Conservation (phyloP, 164 flowering plant genomes). For the Cinnamomum chago region DNA sequence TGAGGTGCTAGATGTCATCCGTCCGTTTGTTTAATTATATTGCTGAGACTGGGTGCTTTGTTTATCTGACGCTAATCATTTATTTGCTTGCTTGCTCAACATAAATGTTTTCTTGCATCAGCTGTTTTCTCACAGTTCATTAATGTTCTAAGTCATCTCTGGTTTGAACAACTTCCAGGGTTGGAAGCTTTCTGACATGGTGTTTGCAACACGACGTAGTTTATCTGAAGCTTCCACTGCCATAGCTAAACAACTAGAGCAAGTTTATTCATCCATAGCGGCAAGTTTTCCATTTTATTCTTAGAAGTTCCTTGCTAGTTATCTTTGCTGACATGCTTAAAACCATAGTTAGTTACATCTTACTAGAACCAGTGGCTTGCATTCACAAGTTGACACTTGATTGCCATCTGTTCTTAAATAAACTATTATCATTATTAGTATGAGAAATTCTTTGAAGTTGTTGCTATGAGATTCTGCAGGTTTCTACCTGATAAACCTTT, state of each 20-base stretch:
- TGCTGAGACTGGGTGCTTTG: background rate
- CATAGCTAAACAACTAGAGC: constrained; percentile 70
- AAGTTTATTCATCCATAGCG: constrained; percentile 60
- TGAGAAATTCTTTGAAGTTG: too few species aligned
- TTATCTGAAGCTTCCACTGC: constrained; percentile 65
- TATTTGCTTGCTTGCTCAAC: background rate
- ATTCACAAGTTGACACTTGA: background rate
- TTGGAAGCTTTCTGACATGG: constrained; percentile 89
- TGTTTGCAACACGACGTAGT: constrained; percentile 85
- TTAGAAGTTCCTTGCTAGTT: background rate
- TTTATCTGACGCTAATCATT: background rate
- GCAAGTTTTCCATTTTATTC: constrained; percentile 35
- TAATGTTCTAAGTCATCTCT: background rate
- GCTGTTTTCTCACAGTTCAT: background rate
- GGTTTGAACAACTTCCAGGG: constrained; percentile 52
- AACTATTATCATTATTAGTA: too few species aligned
- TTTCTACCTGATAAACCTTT: too few species aligned
- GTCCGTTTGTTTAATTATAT: background rate
- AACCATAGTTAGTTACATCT: background rate
- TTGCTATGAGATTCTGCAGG: too few species aligned
- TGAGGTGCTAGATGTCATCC: background rate
- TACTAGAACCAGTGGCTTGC: background rate
- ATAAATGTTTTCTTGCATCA: background rate
- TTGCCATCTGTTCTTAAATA: too few species aligned
- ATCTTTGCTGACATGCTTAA: background rate